A percentile compares a stretch with the other conserved stretches of the same genome.
phyloP scores from a whole-genome alignment of 768 basidiomycete species.

The Rhizopogon rudus region DNA sequence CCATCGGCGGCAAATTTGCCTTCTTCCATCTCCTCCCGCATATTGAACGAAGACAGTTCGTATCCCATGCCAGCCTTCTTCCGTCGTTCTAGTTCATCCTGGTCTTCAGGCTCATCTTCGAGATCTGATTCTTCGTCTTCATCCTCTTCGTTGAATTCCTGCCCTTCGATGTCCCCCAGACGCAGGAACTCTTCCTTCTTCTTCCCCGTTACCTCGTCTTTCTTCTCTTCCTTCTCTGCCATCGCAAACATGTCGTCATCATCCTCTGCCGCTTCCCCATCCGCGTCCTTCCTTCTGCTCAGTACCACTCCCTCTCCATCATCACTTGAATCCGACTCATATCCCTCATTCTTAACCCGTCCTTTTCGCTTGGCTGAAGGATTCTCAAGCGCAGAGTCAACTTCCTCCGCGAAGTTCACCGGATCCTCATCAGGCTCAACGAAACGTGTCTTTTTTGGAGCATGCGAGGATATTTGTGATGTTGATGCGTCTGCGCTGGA shows the following conservation, averaged over 20 bases:
- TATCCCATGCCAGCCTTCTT: constrained; percentile 90
- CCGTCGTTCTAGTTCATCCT: constrained; percentile 71
- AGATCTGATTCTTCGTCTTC: constrained; percentile 35
- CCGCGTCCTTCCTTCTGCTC: constrained; percentile 59
- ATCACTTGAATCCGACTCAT: constrained; percentile 92
- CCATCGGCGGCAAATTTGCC: constrained; percentile 97
- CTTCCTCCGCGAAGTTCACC: constrained; percentile 69
- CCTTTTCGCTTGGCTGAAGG: constrained; percentile 61
- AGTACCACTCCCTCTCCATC: constrained; percentile 91
- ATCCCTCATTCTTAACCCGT: constrained; percentile 79
- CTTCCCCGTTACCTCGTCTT: constrained; percentile 40
- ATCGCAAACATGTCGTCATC: constrained; percentile 77
- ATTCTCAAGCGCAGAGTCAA: constrained; percentile 68
- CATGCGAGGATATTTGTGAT: constrained; percentile 20
- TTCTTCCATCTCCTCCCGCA: constrained; percentile 98
- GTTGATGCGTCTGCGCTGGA: constrained; percentile 28
- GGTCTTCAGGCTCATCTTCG: constrained; percentile 49
- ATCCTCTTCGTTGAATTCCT: constrained; percentile 60
- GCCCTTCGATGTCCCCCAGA: constrained; percentile 94
- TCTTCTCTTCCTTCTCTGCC: constrained; percentile 53
- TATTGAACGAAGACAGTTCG: constrained; percentile 94
- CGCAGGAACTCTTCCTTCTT: constrained; percentile 73
- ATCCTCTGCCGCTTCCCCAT: constrained; percentile 52
- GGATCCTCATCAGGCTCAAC: constrained; percentile 75
- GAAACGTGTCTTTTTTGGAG: constrained; percentile 71